phyloP scores from a whole-genome alignment of 805 yeast species.

The Komagataella pastoris region DNA sequence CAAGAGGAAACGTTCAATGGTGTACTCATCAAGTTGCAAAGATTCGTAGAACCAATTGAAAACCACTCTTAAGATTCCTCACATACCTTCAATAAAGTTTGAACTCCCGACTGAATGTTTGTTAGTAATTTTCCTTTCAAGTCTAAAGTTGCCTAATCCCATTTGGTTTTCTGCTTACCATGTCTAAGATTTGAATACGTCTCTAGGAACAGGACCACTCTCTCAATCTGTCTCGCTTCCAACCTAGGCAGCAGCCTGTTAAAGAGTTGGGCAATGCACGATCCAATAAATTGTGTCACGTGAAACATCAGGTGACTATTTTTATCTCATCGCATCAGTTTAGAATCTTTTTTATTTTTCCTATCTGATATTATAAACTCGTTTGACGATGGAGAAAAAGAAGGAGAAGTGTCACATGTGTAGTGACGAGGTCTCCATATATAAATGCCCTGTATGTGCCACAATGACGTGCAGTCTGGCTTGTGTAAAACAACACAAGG shows the following conservation, averaged over 20 bases:
- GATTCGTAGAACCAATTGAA: neutral
- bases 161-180: neutral
- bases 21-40: neutral
- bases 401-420: conserved; percentile 31
- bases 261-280: neutral
- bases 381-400: neutral
- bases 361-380: neutral
- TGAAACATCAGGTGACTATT: neutral
- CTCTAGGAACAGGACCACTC: neutral
- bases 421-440: conserved; percentile 30
- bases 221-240: neutral
- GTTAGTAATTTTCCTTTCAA: neutral
- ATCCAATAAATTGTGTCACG: neutral
- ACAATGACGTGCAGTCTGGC: conserved; percentile 51
- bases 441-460: conserved; percentile 73
- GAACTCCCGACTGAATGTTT: conserved; percentile 36
- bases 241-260: neutral
- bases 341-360: neutral
- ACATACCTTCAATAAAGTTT: conserved; percentile 49
- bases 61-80: neutral
- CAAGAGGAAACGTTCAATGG: neutral
- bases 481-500: conserved; percentile 66
- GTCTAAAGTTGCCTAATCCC: neutral
- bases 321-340: neutral
- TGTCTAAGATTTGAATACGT: neutral